Evolutionary conservation across 1,284 basidiomycete species (phyloP).

Genomic region (Boletellus deceptivus): DNA sequence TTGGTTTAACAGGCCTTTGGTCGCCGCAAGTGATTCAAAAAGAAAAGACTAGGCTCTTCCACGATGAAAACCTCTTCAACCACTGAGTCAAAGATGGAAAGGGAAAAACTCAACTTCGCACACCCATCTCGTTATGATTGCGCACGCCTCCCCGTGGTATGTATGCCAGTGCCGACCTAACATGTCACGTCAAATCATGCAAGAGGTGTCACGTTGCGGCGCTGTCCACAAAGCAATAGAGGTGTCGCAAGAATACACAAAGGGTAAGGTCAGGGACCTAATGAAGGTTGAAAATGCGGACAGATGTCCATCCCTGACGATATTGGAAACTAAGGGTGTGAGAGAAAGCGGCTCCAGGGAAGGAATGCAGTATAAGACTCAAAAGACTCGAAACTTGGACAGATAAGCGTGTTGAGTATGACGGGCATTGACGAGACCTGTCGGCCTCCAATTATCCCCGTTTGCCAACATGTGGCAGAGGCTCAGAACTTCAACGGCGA

Average conservation of each 20-base stretch:
- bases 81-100: slow-evolving; percentile 25
- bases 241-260: no score
- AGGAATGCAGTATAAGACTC: slow-evolving; percentile 7
- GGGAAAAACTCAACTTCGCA: slow-evolving; percentile 25
- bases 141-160: slow-evolving; percentile 22
- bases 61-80: slow-evolving; percentile 19
- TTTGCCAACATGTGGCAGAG: neutral
- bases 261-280: slow-evolving; percentile 22
- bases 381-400: neutral
- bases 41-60: slow-evolving; percentile 1
- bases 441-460: slow-evolving; percentile 5
- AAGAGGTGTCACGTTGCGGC: slow-evolving; percentile 15
- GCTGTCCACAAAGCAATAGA: no score
- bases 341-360: slow-evolving; percentile 25
- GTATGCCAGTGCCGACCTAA: slow-evolving; percentile 14
- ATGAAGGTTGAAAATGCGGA: slow-evolving; percentile 25
- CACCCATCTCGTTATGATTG: slow-evolving; percentile 25
- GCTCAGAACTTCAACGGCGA: neutral
- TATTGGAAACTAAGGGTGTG: slow-evolving; percentile 16
- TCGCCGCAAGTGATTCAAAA: neutral
- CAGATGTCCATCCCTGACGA: slow-evolving; percentile 31
- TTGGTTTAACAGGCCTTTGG: slow-evolving; percentile 1
- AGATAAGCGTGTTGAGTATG: slow-evolving; percentile 1
- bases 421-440: slow-evolving; percentile 5
- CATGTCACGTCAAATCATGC: slow-evolving; percentile 28